A percentile compares a stretch with the other conserved stretches of the same genome.
phyloP scores from a whole-genome alignment of 371 early-diverging fungal genomes.

The Apophysomyces variabilis region DNA sequence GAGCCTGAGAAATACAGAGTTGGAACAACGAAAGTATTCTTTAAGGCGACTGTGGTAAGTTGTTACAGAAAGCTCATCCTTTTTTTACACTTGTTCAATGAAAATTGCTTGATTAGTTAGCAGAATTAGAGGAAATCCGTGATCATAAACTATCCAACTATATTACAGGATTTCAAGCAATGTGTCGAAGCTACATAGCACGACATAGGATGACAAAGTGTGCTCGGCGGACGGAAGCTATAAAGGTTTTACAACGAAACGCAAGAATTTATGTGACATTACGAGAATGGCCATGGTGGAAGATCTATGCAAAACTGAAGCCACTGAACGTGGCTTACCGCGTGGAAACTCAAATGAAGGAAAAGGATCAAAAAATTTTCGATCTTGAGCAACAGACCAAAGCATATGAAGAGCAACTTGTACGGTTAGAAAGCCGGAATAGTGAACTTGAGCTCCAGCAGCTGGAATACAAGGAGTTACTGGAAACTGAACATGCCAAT shows the following conservation, averaged over 20 bases:
- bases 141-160: slow-evolving; percentile 85
- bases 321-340: slow-evolving; percentile 93
- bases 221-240: slow-evolving; percentile 84
- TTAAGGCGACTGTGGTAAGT: slow-evolving; percentile 95
- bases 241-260: slow-evolving; percentile 91
- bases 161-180: slow-evolving; percentile 87
- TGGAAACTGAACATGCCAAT: slow-evolving; percentile 50
- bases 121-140: slow-evolving; percentile 96
- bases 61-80: neutral
- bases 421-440: slow-evolving; percentile 49
- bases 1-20: slow-evolving; percentile 86
- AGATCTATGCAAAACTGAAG: slow-evolving; percentile 95
- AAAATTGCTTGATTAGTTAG: slow-evolving; percentile 55
- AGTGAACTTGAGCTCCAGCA: slow-evolving; percentile 59
- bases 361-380: slow-evolving; percentile 59
- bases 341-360: slow-evolving; percentile 63
- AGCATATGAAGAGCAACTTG: slow-evolving; percentile 55
- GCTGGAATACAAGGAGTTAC: slow-evolving; percentile 47
- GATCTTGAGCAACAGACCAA: slow-evolving; percentile 52
- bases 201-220: slow-evolving; percentile 71
- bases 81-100: neutral
- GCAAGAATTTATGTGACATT: slow-evolving; percentile 86
- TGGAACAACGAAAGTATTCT: slow-evolving; percentile 98
- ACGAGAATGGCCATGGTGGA: slow-evolving; percentile 97
- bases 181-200: slow-evolving; percentile 85